Evolutionary conservation across 768 basidiomycete genomes (phyloP), one percentile per base, ranked within the genome.

Genomic region (Leccinum arenicola): DNA sequence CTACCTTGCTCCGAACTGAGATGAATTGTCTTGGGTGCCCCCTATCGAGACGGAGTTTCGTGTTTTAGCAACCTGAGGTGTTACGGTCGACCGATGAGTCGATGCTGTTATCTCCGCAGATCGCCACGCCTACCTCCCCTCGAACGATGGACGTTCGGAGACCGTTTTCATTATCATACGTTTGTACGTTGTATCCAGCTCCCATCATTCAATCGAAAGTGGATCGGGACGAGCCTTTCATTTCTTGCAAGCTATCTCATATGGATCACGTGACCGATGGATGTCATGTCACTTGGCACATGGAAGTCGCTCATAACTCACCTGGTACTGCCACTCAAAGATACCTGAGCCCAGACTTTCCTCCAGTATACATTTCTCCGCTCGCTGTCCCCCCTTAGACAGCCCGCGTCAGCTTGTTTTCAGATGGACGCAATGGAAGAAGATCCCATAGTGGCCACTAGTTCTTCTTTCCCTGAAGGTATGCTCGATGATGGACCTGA

Each of bases 1-100:
- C 47, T 89, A 87, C 69, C 75, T 85, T 45, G 76, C 88, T 21
- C 79, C 84, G 1, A 88, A 58, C 70, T 76, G 54, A 77, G 83
- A 72, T 85, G 67, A 47, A 27, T 11, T 52, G 15, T 43, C 11
- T 40, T 25, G 17, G 40, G 53, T 36, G 19, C 36, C 27, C 23
- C 27, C 6, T 47, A 57, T 27, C 23, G 36, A 54, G 25, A 29
- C 21, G 27, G 54, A 25, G 27, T 6, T 31, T 1, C 6, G 15
- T 17, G 11, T 40, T 38, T 35, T n/a, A 6, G 15, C 43, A 50
- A 19, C 15, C 43, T 40, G 36, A 31, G 50, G 29, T 31, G 29
- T 10, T 31, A 9, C 29, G 29, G 29, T 31, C 29, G 12, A 35
- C 35, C 10, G 21, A 27, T 38, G 33, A 33, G 33, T 38, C 23